phyloP scores from a whole-genome alignment of 371 early-diverging fungal genomes.

The Mucor ambiguus region DNA sequence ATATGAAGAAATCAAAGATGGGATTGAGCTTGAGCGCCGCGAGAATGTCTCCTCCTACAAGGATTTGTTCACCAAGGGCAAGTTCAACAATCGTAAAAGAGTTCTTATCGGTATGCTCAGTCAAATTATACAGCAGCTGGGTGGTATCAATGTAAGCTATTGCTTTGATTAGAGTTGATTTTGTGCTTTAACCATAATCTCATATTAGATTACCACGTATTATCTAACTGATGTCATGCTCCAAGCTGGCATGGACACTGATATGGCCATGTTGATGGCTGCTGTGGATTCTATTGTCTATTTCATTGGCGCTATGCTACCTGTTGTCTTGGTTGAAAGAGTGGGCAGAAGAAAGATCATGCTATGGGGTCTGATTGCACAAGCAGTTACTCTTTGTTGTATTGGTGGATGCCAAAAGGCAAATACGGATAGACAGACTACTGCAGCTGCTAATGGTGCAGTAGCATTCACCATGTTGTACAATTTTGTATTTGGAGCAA shows the following conservation, averaged over 20 bases:
- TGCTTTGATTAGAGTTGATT: too few relatives aligned
- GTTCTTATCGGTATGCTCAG: conserved; percentile 55
- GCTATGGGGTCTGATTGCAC: conserved; percentile 24
- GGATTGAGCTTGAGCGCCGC: conserved; percentile 51
- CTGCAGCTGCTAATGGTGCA: conserved; percentile 26
- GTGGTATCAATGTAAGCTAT: conserved; percentile 42
- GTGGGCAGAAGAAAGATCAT: conserved; percentile 31
- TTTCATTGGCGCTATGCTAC: conserved; percentile 39
- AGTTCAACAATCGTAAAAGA: conserved; percentile 54
- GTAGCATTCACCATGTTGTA: conserved; percentile 46
- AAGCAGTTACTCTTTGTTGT: conserved; percentile 23
- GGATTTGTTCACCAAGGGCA: conserved; percentile 50
- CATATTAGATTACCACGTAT: conserved; percentile 44
- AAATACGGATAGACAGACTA: conserved; percentile 18
- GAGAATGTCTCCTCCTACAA: conserved; percentile 45
- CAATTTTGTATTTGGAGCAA: conserved; percentile 54
- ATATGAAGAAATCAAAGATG: conserved; percentile 50
- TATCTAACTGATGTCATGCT: conserved; percentile 39
- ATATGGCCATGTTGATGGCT: conserved; percentile 39
- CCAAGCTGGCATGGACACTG: conserved; percentile 35
- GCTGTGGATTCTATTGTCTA: conserved; percentile 44
- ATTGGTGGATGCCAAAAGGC: conserved; percentile 34
- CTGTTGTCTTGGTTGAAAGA: conserved; percentile 31
- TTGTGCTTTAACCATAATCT: conserved; percentile 23
- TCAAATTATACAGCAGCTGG: conserved; percentile 53